Evolutionary conservation across 805 yeast genomes (phyloP).

Genomic region (Ogataea ramenticola): DNA sequence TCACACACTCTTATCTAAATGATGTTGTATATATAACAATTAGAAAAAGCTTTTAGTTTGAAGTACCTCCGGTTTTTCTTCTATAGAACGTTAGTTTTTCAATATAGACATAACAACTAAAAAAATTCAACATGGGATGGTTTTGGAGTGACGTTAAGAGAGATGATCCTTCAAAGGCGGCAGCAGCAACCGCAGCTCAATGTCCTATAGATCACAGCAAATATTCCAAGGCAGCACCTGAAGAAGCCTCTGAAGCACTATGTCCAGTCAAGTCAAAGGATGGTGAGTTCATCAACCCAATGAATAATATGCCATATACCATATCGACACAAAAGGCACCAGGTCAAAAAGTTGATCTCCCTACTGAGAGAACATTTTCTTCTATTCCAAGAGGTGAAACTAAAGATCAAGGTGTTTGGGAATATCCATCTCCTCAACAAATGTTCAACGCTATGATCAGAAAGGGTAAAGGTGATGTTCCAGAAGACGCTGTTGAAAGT

Average conservation of each 20-base stretch:
- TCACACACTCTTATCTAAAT: too few relatives aligned
- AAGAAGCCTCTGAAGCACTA: slow-evolving; percentile 24
- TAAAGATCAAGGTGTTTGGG: slow-evolving; percentile 78
- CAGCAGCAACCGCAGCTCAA: slow-evolving; percentile 1
- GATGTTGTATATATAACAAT: too few relatives aligned
- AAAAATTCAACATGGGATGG: slow-evolving; percentile 64
- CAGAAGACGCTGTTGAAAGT: slow-evolving; percentile 91
- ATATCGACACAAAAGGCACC: slow-evolving; percentile 63
- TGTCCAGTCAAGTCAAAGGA: slow-evolving; percentile 32
- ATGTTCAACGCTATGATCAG: slow-evolving; percentile 97
- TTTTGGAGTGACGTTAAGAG: slow-evolving; percentile 61
- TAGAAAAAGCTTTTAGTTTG: too few relatives aligned
- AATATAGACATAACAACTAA: background rate
- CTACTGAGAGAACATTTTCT: slow-evolving; percentile 79
- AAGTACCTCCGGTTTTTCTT: too few relatives aligned
- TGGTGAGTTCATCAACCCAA: slow-evolving; percentile 52
- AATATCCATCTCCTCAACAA: slow-evolving; percentile 98
- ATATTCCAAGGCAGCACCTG: slow-evolving; percentile 1
- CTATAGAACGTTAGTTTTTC: too few relatives aligned
- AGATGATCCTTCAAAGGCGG: too few relatives aligned
- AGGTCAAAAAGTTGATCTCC: slow-evolving; percentile 71
- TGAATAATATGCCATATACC: slow-evolving; percentile 81
- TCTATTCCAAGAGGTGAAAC: slow-evolving; percentile 78
- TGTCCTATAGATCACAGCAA: slow-evolving; percentile 23
- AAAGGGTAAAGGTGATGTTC: slow-evolving; percentile 86